Evolutionary conservation across 805 yeast genomes (phyloP).

Genomic region (Nakazawaea wickerhamii): DNA sequence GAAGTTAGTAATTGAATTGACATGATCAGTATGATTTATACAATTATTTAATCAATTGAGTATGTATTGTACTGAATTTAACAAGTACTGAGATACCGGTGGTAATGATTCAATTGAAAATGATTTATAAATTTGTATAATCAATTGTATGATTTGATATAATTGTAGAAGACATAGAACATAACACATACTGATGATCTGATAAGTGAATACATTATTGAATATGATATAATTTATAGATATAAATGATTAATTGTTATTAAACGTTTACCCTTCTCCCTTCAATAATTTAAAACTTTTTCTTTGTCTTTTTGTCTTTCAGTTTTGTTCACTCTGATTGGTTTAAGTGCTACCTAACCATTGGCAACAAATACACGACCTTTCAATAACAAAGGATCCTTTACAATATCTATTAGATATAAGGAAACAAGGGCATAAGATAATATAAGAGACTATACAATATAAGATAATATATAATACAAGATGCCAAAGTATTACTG

Average conservation of each 20-base stretch:
- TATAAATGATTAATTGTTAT: not conserved
- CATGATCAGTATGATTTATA: too few relatives aligned
- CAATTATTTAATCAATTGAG: too few relatives aligned
- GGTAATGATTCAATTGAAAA: too few relatives aligned
- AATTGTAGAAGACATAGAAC: not conserved
- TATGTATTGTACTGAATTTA: too few relatives aligned
- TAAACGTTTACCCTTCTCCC: not conserved
- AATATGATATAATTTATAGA: not conserved
- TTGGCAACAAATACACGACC: not conserved
- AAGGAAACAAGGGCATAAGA: not conserved
- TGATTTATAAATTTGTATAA: too few relatives aligned
- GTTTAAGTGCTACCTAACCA: slow-evolving; percentile 6
- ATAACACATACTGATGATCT: slow-evolving; percentile 16
- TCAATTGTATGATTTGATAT: slow-evolving; percentile 13
- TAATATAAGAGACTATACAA: not conserved
- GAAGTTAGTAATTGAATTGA: too few relatives aligned
- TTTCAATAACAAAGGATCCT: not conserved
- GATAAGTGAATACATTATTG: slow-evolving; percentile 13
- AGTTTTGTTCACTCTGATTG: slow-evolving; percentile 1
- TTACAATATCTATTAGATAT: not conserved
- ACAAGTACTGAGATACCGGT: too few relatives aligned
- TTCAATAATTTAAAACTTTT: too few relatives aligned
- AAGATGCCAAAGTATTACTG: slow-evolving; percentile 71
- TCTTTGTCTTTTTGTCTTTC: not conserved
- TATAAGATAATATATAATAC: too few relatives aligned